These are phyloP conservation scores for Suillus subluteus DNA, from an alignment of 768 basidiomycete species.

Conservation along the genomic window DNA sequence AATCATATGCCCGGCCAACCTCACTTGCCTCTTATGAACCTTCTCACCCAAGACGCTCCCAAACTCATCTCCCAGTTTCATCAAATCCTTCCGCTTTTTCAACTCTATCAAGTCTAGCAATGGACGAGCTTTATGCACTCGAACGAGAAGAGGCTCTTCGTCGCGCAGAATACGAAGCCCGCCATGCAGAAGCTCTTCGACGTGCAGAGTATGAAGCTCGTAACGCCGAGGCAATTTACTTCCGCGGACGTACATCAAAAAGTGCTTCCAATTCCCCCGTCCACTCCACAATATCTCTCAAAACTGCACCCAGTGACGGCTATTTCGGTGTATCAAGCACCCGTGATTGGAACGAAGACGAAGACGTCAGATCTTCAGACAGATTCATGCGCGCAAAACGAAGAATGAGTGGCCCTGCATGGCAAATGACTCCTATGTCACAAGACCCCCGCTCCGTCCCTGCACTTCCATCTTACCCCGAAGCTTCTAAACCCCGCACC, in stretches of 20 bases:
- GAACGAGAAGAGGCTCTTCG: constrained; percentile 85
- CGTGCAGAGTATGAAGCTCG: constrained; percentile 64
- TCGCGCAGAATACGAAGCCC: constrained; percentile 84
- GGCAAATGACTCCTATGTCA: constrained; percentile 51
- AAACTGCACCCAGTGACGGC: constrained; percentile 38
- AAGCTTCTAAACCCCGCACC: constrained; percentile 22
- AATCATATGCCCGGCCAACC: constrained; percentile 63
- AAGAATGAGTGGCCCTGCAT: constrained; percentile 58
- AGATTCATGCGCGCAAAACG: constrained; percentile 39
- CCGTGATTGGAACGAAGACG: constrained; percentile 37
- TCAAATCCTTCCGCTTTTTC: constrained; percentile 56
- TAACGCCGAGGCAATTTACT: constrained; percentile 48
- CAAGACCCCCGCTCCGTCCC: constrained; percentile 37
- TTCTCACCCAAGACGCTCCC: constrained; percentile 33
- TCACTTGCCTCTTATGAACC: constrained; percentile 49
- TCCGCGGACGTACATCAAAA: constrained; percentile 49
- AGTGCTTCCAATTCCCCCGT: constrained; percentile 71
- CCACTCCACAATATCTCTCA: constrained; percentile 28
- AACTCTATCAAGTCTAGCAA: constrained; percentile 74
- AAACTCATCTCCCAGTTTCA: constrained; percentile 28
- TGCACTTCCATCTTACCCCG: constrained; percentile 17
- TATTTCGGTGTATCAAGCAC: constrained; percentile 44
- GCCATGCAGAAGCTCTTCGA: constrained; percentile 69
- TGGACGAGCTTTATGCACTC: constrained; percentile 88
- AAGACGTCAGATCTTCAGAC: constrained; percentile 29